Evolutionary conservation across 1,139 yeast species (phyloP), one percentile per base, ranked within the genome.

Genomic region (Saccharomyces hybrid): DNA sequence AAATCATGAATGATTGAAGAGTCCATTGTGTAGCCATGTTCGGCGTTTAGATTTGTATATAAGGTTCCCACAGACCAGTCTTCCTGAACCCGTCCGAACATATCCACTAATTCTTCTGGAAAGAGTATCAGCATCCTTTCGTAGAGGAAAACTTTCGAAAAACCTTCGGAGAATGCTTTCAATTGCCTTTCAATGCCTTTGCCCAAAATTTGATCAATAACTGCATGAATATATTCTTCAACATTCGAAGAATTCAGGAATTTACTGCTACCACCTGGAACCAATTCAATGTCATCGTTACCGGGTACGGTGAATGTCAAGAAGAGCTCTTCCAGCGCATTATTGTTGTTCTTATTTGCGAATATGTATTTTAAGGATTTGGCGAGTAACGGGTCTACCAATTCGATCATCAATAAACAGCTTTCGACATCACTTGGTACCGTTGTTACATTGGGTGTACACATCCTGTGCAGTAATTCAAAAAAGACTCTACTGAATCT

Each of bases 11-110:
- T 81, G 0, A 86, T 77, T 16, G 72, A 72, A 2, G 96, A 87
- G 34, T 86, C 95, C 65, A 80, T 79, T 6, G 80, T 80, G 64
- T 86, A 93, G 1, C 99, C 99, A 70, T 93, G 99, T 64, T 91
- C 95, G 0, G 98, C 97, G 61, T 81, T 82, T 26, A 93, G 75
- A 0, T 84, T 77, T 2, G 81, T 75, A 8, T 75, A 65, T 49
- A 93, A 73, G 0, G 95, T 81, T 49, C 78, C 80, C 42, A 64
- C 60, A 0, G 93, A 81, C 98, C 99, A 93, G 65, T 93, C 98
- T 65, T 90, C 98, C 52, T 84, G 84, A 1, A 82, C 81, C 57
- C 81, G 83, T 8, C 95, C 93, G 63, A 88, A 83, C 52, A 93
- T 68, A 47, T 79, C 79, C 1, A 80, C 82, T 49, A 90, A 75